Conservation (phyloP, 352 stramenopile species). For the Phytophthora tubulina region DNA sequence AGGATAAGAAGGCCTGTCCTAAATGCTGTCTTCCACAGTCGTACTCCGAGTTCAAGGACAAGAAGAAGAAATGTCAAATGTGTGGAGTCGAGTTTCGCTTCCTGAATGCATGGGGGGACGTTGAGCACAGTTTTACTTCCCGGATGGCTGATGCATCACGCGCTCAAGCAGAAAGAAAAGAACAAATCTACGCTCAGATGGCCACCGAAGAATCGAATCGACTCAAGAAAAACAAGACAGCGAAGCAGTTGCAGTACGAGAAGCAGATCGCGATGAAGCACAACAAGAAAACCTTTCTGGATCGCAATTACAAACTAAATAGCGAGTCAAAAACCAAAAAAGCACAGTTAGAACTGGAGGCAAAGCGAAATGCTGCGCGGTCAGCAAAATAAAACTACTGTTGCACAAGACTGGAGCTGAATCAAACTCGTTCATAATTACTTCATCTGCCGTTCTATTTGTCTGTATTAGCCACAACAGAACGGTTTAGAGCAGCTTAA, state of each 20-base stretch:
- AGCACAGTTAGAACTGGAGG: constrained; percentile 57
- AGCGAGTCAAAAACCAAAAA: constrained; percentile 69
- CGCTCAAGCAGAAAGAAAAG: constrained; percentile 52
- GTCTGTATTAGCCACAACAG: constrained; percentile 12
- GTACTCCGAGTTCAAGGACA: constrained; percentile 87
- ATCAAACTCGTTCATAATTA: constrained; percentile 12
- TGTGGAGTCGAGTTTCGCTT: constrained; percentile 82
- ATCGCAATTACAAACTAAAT: constrained; percentile 69
- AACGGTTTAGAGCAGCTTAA: neutral
- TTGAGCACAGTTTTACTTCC: constrained; percentile 68
- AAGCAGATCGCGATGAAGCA: constrained; percentile 66
- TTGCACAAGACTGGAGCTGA: neutral
- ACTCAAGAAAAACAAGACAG: constrained; percentile 51
- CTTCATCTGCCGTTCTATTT: constrained; percentile 15
- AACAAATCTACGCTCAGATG: constrained; percentile 62
- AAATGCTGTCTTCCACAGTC: constrained; percentile 76
- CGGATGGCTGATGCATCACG: constrained; percentile 63
- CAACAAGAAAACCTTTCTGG: constrained; percentile 61
- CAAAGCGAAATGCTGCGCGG: constrained; percentile 37
- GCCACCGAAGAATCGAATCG: constrained; percentile 46
- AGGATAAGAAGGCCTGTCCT: constrained; percentile 87
- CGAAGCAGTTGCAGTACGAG: constrained; percentile 77
- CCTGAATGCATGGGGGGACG: constrained; percentile 78
- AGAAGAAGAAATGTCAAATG: constrained; percentile 88
- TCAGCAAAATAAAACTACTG: constrained; percentile 14